Percentiles rank a stretch among this genome's conserved stretches.
Evolutionary conservation across 768 basidiomycete genomes (phyloP).

Genomic region (Crepidotus variabilis): DNA sequence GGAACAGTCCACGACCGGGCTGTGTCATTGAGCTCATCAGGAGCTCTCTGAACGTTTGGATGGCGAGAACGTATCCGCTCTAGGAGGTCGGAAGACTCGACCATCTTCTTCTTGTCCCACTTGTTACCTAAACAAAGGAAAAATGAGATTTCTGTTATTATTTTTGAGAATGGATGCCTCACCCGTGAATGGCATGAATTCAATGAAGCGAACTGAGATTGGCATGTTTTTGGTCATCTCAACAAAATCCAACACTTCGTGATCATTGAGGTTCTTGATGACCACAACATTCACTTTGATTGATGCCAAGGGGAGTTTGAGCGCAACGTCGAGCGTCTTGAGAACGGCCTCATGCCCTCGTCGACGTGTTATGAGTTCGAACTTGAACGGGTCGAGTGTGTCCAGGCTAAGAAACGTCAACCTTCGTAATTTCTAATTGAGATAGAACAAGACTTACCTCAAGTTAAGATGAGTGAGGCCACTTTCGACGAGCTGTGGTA

Average conservation of each 20-base stretch:
- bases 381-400: constrained; percentile 82
- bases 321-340: constrained; percentile 59
- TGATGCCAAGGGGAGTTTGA: constrained; percentile 47
- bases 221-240: constrained; percentile 62
- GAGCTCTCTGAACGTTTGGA: constrained; percentile 48
- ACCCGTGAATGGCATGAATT: constrained; percentile 95
- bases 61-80: constrained; percentile 42
- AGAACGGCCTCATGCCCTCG: constrained; percentile 75
- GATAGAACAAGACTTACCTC: constrained; percentile 33
- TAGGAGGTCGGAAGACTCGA: constrained; percentile 68
- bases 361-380: constrained; percentile 82
- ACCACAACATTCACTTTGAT: constrained; percentile 87
- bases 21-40: constrained; percentile 77
- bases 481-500: constrained; percentile 62
- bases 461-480: constrained; percentile 78
- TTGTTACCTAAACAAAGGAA: constrained; percentile 58
- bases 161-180: constrained; percentile 7
- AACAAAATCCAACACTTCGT: constrained; percentile 77
- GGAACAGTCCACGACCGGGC: constrained; percentile 76
- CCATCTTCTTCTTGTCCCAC: constrained; percentile 81
- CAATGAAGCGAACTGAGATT: constrained; percentile 81
- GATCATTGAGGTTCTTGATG: constrained; percentile 76
- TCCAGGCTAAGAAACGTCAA: constrained; percentile 52
- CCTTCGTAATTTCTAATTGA: background rate
- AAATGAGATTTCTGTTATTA: constrained; percentile 1